phyloP scores from a whole-genome alignment of 305 asterid genomes.

The Solanum hybrid region DNA sequence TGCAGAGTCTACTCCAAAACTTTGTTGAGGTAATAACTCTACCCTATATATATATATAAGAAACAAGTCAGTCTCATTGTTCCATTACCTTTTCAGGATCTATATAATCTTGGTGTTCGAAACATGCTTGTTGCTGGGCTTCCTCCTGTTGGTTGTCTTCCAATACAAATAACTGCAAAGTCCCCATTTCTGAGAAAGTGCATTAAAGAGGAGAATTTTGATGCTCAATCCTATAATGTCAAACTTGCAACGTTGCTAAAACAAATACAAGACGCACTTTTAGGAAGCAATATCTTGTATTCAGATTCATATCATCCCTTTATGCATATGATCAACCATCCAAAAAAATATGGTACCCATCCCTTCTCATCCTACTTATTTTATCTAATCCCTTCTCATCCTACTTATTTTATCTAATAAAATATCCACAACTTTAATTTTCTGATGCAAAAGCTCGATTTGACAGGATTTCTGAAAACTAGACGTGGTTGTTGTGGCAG shows the following conservation, averaged over 20 bases:
- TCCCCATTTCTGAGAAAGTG: constrained; percentile 40
- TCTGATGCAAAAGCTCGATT: background rate
- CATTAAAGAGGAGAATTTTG: constrained; percentile 33
- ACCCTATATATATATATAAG: too few relatives aligned
- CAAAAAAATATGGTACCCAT: constrained; percentile 41
- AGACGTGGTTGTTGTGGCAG: constrained; percentile 56
- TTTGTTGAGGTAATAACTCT: constrained; percentile 37
- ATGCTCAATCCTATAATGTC: constrained; percentile 35
- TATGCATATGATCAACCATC: constrained; percentile 37
- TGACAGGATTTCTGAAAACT: constrained; percentile 44
- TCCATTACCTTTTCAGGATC: constrained; percentile 25
- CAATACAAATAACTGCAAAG: constrained; percentile 42
- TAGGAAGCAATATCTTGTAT: constrained; percentile 41
- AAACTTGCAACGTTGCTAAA: constrained; percentile 38
- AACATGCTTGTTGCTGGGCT: constrained; percentile 48
- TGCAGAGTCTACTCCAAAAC: constrained; percentile 33
- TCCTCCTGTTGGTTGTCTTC: constrained; percentile 75
- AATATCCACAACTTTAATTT: background rate
- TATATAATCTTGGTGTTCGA: constrained; percentile 49
- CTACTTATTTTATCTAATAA: background rate
- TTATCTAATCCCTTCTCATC: background rate
- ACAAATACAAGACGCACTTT: constrained; percentile 27
- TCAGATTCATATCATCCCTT: constrained; percentile 41
- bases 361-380: background rate
- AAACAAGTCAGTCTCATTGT: background rate